Percentiles rank a stretch among this genome's conserved stretches.
Conservation (phyloP, 495 filamentous ascomycete species). For the Daldinia caldariorum region DNA sequence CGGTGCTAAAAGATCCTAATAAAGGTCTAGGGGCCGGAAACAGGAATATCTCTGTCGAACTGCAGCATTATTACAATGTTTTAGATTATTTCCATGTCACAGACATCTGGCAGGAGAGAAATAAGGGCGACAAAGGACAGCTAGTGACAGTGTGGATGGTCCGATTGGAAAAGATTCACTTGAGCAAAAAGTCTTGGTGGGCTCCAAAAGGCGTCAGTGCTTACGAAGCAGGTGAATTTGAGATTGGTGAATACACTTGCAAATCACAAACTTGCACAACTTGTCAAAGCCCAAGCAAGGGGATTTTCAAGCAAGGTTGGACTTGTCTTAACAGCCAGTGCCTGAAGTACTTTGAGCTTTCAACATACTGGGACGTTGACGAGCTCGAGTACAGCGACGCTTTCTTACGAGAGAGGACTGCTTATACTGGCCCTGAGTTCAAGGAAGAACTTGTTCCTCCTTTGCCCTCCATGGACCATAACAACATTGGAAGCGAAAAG, state of each 20-base stretch:
- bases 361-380: slow-evolving; percentile 36
- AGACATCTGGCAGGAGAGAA: slow-evolving; percentile 75
- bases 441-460: slow-evolving; percentile 53
- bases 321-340: slow-evolving; percentile 73
- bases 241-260: slow-evolving; percentile 27
- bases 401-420: slow-evolving; percentile 64
- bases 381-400: slow-evolving; percentile 63
- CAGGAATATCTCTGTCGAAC: slow-evolving; percentile 58
- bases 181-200: slow-evolving; percentile 75
- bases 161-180: slow-evolving; percentile 76
- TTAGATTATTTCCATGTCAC: slow-evolving; percentile 79
- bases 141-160: slow-evolving; percentile 62
- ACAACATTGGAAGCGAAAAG: slow-evolving; percentile 50
- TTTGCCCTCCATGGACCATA: slow-evolving; percentile 21
- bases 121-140: slow-evolving; percentile 29
- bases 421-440: slow-evolving; percentile 32
- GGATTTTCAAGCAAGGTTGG: slow-evolving; percentile 67
- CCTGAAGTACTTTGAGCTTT: slow-evolving; percentile 63
- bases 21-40: slow-evolving; percentile 61
- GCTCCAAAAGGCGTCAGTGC: slow-evolving; percentile 41
- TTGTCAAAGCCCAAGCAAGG: slow-evolving; percentile 47
- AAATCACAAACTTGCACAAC: slow-evolving; percentile 27
- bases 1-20: slow-evolving; percentile 10
- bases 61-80: slow-evolving; percentile 74
- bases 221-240: slow-evolving; percentile 21